Conservation (phyloP, 1,284 basidiomycete genomes). For the Malassezia slooffiae region DNA sequence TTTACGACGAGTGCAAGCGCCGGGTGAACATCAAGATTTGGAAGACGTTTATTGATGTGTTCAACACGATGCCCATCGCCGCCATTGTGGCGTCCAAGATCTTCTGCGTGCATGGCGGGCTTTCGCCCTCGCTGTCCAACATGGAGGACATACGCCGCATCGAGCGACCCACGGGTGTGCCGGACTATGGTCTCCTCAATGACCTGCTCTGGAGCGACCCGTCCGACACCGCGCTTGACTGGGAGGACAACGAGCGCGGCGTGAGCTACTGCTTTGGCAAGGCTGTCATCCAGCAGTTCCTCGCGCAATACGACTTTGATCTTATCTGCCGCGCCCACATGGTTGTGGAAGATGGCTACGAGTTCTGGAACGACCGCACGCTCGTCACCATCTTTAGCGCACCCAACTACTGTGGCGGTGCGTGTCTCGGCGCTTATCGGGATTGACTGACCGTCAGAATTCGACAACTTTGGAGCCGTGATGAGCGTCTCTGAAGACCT, state of each 20-base stretch:
- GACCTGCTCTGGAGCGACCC: slow-evolving; percentile 98
- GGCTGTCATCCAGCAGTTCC: slow-evolving; percentile 89
- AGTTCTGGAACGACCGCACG: slow-evolving; percentile 99
- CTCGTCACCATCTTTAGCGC: slow-evolving; percentile 97
- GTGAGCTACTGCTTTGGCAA: slow-evolving; percentile 99
- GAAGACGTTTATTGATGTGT: slow-evolving; percentile 99
- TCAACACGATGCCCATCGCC: slow-evolving; percentile 96
- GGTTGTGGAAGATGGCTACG: slow-evolving; percentile 95
- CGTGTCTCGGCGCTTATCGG: slow-evolving; percentile 47
- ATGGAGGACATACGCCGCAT: slow-evolving; percentile 99
- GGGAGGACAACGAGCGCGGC: slow-evolving; percentile 99
- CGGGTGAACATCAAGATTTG: slow-evolving; percentile 99
- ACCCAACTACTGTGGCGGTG: slow-evolving; percentile 83
- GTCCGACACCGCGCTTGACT: slow-evolving; percentile 90
- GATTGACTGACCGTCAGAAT: slow-evolving; percentile 54
- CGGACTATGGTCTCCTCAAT: slow-evolving; percentile 95
- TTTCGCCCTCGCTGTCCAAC: slow-evolving; percentile 89
- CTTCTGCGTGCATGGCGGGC: slow-evolving; percentile 96
- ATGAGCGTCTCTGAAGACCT: slow-evolving; percentile 90
- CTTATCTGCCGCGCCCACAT: slow-evolving; percentile 98
- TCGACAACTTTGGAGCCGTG: slow-evolving; percentile 79
- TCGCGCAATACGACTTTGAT: slow-evolving; percentile 80
- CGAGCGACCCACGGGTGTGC: slow-evolving; percentile 94
- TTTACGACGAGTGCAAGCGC: slow-evolving; percentile 99
- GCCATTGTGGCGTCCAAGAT: slow-evolving; percentile 99